Conservation (phyloP, 257 asterid genomes). For the Nyctanthes arbortristis region DNA sequence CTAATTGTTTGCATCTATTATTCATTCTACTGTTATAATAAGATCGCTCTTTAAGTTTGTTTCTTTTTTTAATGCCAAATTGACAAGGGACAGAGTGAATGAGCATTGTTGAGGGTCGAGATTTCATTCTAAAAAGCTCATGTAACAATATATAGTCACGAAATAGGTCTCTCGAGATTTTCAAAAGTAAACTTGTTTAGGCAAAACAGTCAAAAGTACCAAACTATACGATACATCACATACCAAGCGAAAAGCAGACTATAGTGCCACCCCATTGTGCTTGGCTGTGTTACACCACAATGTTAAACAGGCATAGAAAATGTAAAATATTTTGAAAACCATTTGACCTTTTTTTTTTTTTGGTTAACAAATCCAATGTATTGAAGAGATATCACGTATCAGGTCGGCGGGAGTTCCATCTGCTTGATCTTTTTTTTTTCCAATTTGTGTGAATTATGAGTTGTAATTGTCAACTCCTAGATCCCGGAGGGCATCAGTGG, state of each 20-base stretch:
- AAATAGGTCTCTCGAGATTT: no score
- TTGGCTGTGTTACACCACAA: no score
- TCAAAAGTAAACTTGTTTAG: no score
- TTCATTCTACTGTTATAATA: background rate
- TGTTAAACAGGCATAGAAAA: background rate
- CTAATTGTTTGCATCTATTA: background rate
- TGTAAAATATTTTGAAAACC: background rate
- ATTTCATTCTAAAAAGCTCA: background rate
- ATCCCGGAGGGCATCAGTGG: constrained; percentile 86
- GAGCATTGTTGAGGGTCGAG: background rate
- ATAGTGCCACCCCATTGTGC: background rate
- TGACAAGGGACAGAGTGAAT: background rate
- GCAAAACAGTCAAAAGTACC: background rate
- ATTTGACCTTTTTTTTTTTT: background rate
- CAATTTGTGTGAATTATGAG: constrained; percentile 31
- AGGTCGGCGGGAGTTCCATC: background rate
- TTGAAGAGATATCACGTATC: background rate
- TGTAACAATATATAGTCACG: no score
- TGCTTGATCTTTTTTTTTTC: background rate
- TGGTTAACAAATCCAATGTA: background rate
- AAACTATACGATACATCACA: background rate
- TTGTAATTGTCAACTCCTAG: constrained; percentile 77
- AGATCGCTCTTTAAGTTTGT: background rate
- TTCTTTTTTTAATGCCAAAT: background rate
- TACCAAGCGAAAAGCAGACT: background rate